These are phyloP conservation scores for Gorgonomyces haynaldii DNA, from an alignment of 192 early-diverging fungal species.

Conservation along the genomic window DNA sequence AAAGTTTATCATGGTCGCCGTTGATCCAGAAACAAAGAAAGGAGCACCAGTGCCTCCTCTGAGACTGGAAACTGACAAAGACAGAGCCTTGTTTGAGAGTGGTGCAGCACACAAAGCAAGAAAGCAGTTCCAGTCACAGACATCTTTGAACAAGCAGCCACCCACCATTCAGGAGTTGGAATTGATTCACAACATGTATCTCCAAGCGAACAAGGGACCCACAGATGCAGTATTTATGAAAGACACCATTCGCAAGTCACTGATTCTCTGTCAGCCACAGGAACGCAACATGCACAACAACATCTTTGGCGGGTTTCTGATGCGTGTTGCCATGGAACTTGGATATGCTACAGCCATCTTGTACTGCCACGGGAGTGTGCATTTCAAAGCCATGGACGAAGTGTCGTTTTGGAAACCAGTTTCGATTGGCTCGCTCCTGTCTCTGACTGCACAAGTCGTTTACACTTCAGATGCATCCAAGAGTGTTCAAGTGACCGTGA, in stretches of 20 bases:
- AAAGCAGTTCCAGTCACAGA: constrained; percentile 29
- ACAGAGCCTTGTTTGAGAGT: constrained; percentile 55
- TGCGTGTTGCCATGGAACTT: constrained; percentile 78
- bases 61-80: constrained; percentile 55
- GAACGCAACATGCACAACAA: constrained; percentile 73
- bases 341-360: constrained; percentile 65
- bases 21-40: constrained; percentile 1
- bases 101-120: constrained; percentile 52
- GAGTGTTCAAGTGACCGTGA: constrained; percentile 42
- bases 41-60: constrained; percentile 55
- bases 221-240: constrained; percentile 52
- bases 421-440: constrained; percentile 65
- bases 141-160: constrained; percentile 51
- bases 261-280: constrained; percentile 59
- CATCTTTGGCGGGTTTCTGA: constrained; percentile 65
- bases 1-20: constrained; percentile 74
- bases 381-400: constrained; percentile 41
- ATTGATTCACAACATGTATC: constrained; percentile 65
- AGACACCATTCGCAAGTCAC: constrained; percentile 61
- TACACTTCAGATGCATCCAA: constrained; percentile 48
- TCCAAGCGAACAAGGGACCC: constrained; percentile 14
- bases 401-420: constrained; percentile 74
- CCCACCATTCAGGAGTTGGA: constrained; percentile 65
- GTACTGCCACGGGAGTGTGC: constrained; percentile 35
- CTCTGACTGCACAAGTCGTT: constrained; percentile 62